These are phyloP conservation scores for Ustilago trichophora DNA, from an alignment of 1,284 basidiomycete genomes.

Conservation along the genomic window DNA sequence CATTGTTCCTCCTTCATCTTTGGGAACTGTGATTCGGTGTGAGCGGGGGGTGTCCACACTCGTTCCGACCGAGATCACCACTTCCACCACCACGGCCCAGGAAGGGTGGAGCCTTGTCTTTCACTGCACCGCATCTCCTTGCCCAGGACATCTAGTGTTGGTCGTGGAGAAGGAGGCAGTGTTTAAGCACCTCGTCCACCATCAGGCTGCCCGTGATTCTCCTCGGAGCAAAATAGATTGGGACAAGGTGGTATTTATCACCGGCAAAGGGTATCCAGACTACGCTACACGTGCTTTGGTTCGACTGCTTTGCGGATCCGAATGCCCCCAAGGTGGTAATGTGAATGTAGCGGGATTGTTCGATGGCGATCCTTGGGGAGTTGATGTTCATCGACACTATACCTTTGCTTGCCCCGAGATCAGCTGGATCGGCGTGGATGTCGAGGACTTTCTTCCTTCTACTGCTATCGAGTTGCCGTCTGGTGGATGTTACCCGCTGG, in stretches of 20 bases:
- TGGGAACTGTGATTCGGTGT: background rate
- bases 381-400: conserved; percentile 47
- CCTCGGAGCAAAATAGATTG: conserved; percentile 6
- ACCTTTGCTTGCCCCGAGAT: background rate
- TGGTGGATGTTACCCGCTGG: too few species aligned
- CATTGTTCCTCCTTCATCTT: background rate
- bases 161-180: conserved; percentile 61
- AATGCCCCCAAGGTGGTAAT: background rate
- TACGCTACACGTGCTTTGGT: conserved; percentile 36
- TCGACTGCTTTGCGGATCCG: background rate
- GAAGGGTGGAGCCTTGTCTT: too few species aligned
- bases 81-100: too few species aligned
- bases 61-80: conserved; percentile 18
- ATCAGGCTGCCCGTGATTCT: background rate
- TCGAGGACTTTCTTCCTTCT: conserved; percentile 8
- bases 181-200: conserved; percentile 35
- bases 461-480: too few species aligned
- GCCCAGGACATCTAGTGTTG: conserved; percentile 29
- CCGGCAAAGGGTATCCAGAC: conserved; percentile 60
- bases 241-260: conserved; percentile 3
- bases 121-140: too few species aligned
- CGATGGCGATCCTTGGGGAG: conserved; percentile 51
- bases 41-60: background rate
- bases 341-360: conserved; percentile 14
- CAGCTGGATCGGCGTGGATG: conserved; percentile 26